phyloP scores from a whole-genome alignment of 2,329 filamentous ascomycete species.

The Emmonsia crescens region DNA sequence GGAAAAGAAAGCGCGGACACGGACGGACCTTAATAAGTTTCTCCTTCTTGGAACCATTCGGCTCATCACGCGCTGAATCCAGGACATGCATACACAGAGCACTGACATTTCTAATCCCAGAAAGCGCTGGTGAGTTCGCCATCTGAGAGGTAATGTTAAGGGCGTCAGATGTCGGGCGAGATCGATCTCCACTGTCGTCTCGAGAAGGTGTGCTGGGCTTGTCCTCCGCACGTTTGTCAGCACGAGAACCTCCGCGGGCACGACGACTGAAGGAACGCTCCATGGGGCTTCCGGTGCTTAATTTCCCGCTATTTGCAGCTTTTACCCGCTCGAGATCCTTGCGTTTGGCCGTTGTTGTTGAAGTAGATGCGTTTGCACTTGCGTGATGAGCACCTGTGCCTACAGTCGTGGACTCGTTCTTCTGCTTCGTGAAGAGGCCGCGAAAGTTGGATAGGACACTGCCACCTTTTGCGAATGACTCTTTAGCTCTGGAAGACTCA shows the following conservation, averaged over 20 bases:
- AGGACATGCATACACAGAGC: conserved; percentile 13
- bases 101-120: conserved; percentile 11
- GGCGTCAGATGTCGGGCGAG: background rate
- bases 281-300: background rate
- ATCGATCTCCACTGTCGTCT: background rate
- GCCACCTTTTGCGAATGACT: conserved; percentile 5
- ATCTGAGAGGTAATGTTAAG: background rate
- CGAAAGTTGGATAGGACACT: conserved; percentile 14
- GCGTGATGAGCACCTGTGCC: background rate
- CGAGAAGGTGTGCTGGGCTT: background rate
- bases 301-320: background rate
- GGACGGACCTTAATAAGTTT: conserved; percentile 15
- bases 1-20: background rate
- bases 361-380: background rate
- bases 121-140: conserved; percentile 8
- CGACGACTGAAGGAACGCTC: background rate
- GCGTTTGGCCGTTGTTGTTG: background rate
- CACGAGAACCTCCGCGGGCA: background rate
- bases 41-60: conserved; percentile 12
- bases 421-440: conserved; percentile 14
- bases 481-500: conserved; percentile 4
- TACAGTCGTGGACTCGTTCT: conserved; percentile 5
- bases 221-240: background rate
- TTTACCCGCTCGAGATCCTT: conserved; percentile 1
- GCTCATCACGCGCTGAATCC: conserved; percentile 11